Conservation (phyloP, 352 stramenopile genomes). For the Achlya hypogyna region DNA sequence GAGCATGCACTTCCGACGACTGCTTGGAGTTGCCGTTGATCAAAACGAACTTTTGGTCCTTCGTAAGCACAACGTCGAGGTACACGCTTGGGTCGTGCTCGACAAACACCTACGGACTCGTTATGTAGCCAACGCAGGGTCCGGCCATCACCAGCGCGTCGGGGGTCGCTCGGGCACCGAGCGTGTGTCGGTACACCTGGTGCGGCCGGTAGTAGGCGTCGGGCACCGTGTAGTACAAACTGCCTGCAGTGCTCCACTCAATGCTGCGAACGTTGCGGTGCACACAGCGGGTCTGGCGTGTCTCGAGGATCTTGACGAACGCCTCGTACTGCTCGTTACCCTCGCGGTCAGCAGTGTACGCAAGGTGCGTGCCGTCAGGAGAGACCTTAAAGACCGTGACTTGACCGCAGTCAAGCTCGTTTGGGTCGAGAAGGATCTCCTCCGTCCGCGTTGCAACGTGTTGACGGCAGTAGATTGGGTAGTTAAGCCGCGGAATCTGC, state of each 20-base stretch:
- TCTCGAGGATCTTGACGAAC: conserved; percentile 35
- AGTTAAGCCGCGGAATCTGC: conserved; percentile 53
- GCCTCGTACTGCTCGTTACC: conserved; percentile 50
- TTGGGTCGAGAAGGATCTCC: conserved; percentile 70
- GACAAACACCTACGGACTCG: conserved; percentile 47
- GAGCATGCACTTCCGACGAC: conserved; percentile 71
- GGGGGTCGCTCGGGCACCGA: conserved; percentile 21
- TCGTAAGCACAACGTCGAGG: conserved; percentile 76
- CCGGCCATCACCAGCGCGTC: conserved; percentile 40
- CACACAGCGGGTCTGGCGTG: conserved; percentile 28
- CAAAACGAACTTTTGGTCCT: conserved; percentile 67
- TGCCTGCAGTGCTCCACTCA: conserved; percentile 40
- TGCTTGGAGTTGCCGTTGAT: conserved; percentile 86
- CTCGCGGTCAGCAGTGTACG: conserved; percentile 56
- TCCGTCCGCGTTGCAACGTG: conserved; percentile 26
- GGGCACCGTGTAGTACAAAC: conserved; percentile 76
- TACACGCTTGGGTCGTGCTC: conserved; percentile 70
- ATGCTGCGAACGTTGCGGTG: conserved; percentile 46
- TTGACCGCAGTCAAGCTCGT: conserved; percentile 53
- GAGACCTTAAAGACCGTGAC: conserved; percentile 72
- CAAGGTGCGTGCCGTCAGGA: conserved; percentile 41
- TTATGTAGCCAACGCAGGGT: background rate
- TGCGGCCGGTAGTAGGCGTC: conserved; percentile 51
- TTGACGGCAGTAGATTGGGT: conserved; percentile 65
- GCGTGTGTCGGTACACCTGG: conserved; percentile 54